These are phyloP conservation scores for Cyberlindnera lachancei DNA, from an alignment of 805 yeast genomes.

Conservation along the genomic window DNA sequence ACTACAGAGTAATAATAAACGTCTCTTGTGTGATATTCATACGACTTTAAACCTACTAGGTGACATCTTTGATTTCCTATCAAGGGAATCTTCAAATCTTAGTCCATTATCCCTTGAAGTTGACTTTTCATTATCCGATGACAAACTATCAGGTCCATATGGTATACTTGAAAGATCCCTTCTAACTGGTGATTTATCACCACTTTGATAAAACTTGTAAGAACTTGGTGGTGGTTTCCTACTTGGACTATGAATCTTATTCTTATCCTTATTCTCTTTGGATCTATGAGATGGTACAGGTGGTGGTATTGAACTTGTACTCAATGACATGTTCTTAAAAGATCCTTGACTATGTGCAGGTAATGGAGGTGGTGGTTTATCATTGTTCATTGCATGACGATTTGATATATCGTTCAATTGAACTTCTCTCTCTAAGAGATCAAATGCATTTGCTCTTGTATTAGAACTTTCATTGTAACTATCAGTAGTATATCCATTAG, in stretches of 20 bases:
- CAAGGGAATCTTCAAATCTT: slow-evolving; percentile 5
- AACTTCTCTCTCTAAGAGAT: slow-evolving; percentile 27
- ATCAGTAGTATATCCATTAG: too few relatives aligned
- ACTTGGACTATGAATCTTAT: slow-evolving; percentile 13
- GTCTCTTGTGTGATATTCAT: too few relatives aligned
- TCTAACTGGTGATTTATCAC: slow-evolving; percentile 11
- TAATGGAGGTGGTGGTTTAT: slow-evolving; percentile 18
- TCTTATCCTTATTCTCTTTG: slow-evolving; percentile 2
- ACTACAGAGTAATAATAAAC: neutral
- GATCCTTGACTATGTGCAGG: slow-evolving; percentile 21
- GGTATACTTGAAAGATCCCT: slow-evolving; percentile 14
- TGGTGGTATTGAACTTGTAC: slow-evolving; percentile 4
- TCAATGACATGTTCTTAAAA: slow-evolving; percentile 1
- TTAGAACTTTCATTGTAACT: too few relatives aligned
- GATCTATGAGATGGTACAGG: slow-evolving; percentile 11
- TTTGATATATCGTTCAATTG: slow-evolving; percentile 24
- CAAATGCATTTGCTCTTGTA: slow-evolving; percentile 23
- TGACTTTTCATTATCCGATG: slow-evolving; percentile 1
- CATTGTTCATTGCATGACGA: slow-evolving; percentile 2
- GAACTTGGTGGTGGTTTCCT: slow-evolving; percentile 13
- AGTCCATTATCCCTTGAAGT: slow-evolving; percentile 22
- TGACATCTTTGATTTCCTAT: slow-evolving; percentile 12
- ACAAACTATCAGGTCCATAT: slow-evolving; percentile 16
- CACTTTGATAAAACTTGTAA: slow-evolving; percentile 8
- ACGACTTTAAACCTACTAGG: slow-evolving; percentile 18